Evolutionary conservation across 2,329 filamentous ascomycete genomes (phyloP), one percentile per base, ranked within the genome.

Genomic region (Verticillium tricorpus): DNA sequence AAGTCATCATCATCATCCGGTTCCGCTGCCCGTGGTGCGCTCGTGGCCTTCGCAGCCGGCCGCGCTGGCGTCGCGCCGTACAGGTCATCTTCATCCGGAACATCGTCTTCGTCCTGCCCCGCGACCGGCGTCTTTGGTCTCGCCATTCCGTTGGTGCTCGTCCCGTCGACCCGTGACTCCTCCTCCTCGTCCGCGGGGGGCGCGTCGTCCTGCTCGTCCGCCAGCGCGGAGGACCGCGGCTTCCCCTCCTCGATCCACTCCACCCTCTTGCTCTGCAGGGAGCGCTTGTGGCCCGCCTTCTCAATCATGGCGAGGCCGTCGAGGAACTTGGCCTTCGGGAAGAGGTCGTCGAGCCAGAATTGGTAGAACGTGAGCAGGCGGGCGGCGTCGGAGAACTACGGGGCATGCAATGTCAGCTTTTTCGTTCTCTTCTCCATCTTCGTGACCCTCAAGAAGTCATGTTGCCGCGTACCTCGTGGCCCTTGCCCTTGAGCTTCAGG

Each of bases 301-400:
- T 99, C 95, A 2, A 98, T 91, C 80, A 98, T 97, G 45, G 83
- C 79, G 7, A 98, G 80, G 2, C 91, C 95, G 70, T 99, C 95
- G 57, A 91, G 85, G 70, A 99, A 99, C 70, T 93, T 94, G 5
- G 94, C 95, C 71, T 96, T 93, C 14, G 95, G 95, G 71, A 93
- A 99, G 14, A 99, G 81, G 71, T 97, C 93, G 75, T 99, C 94
- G 2, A 99, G 89, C 95, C 95, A 99, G 61, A 97, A 77, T 73
- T 98, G 95, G 72, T 98, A 99, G 72, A 96, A 91, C 28, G 91
- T 92, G 57, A 99, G 82, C 28, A 99, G 83, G 17, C 88, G 86
- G 0, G 89, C 85, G 12, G 93, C 86, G 72, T 99, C 95, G 19
- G 90, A 89, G 75, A 95, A 98, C 88, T 94, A 60, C 2, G 54